Evolutionary conservation across 805 yeast species (phyloP), one percentile per base, ranked within the genome.

Genomic region (Candida yuanshanica): DNA sequence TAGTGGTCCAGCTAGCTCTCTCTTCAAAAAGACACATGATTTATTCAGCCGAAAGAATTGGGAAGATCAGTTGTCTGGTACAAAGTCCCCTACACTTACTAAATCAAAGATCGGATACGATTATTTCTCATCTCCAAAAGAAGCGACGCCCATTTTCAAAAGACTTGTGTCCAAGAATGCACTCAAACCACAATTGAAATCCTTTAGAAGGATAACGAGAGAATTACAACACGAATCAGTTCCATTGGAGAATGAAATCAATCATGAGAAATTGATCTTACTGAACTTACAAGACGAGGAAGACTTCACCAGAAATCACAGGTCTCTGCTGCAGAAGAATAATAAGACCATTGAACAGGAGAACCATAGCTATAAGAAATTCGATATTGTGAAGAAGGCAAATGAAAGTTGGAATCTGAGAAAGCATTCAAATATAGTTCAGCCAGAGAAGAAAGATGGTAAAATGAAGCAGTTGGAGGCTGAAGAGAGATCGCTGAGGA

Each of bases 391-490:
- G 17, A 49, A 45, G 35, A 49, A 33, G 33, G 61, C 61, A 2
- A 57, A 57, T 35, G 58, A 55, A 35, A 49, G 51, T 12, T 57
- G 61, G 61, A 55, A 50, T 32, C 42, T 43, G 35, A 54, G 45
- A 41, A 55, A 57, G 35, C 37, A 37, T 20, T 20, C 26, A 10
- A 27, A 9, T 20, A 27, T 26, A 12, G 40, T 3, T 18, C 17
- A 10, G 17, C 35, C 39, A 16, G 42, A 37, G 18, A 10, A 35
- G 11, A 33, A 36, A 24, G 43, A 36, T 23, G 45, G 16, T 29
- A 37, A 32, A 27, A 39, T 12, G 44, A 39, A 25, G 5, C 22
- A 20, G 13, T 13, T 16, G 22, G 20, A 41, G 23, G 20, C 11
- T 20, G 29, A 24, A 14, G 14, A 10, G 17, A 20, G 32, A n/a